Evolutionary conservation across 1,284 basidiomycete species (phyloP).

Genomic region (Ganoderma leucocontextum): DNA sequence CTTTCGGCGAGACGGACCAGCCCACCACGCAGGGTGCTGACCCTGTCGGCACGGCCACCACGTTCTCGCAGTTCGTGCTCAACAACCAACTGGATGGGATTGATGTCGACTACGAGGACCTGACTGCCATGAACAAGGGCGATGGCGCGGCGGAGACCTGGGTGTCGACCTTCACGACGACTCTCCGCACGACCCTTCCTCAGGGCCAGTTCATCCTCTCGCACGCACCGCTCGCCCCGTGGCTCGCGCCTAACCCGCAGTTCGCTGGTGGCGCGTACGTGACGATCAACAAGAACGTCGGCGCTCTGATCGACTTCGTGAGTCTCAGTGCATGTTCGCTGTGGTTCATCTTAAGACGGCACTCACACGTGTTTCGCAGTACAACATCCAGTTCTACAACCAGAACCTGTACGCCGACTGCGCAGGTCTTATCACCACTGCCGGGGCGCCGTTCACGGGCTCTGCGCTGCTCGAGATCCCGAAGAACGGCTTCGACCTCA

Average conservation of each 20-base stretch:
- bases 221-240: slow-evolving; percentile 58
- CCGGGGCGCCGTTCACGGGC: slow-evolving; percentile 27
- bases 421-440: slow-evolving; percentile 54
- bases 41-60: slow-evolving; percentile 51
- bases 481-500: slow-evolving; percentile 56
- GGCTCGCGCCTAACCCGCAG: slow-evolving; percentile 55
- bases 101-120: slow-evolving; percentile 67
- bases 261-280: slow-evolving; percentile 71
- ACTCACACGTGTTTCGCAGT: slow-evolving; percentile 39
- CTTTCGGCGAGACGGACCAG: slow-evolving; percentile 58
- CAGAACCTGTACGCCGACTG: slow-evolving; percentile 58
- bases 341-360: background rate
- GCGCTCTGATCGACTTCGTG: slow-evolving; percentile 51
- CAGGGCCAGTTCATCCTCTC: slow-evolving; percentile 46
- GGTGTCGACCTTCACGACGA: slow-evolving; percentile 53
- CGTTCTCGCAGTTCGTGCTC: slow-evolving; percentile 51
- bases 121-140: slow-evolving; percentile 52
- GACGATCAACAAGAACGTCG: slow-evolving; percentile 60
- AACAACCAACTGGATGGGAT: slow-evolving; percentile 55
- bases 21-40: slow-evolving; percentile 56
- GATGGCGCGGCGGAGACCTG: slow-evolving; percentile 49
- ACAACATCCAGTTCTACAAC: slow-evolving; percentile 67
- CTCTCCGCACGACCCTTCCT: slow-evolving; percentile 45
- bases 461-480: slow-evolving; percentile 65
- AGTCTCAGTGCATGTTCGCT: slow-evolving; percentile 16